These are phyloP conservation scores for Metarhizium sp. DNA, from an alignment of 2,329 filamentous ascomycete species.

Conservation along the genomic window DNA sequence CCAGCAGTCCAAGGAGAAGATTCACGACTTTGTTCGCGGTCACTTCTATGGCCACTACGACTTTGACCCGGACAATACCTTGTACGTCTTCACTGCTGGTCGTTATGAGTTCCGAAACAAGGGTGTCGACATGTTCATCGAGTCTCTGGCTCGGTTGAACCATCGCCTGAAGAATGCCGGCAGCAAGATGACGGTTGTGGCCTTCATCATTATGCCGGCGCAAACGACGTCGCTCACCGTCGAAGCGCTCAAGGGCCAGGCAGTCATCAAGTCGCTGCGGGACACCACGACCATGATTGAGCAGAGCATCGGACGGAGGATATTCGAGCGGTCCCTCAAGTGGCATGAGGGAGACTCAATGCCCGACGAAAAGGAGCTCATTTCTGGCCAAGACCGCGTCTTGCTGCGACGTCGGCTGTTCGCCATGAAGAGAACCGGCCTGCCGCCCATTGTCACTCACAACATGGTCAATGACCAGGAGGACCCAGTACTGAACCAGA, in stretches of 20 bases:
- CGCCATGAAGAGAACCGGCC: slow-evolving; percentile 85
- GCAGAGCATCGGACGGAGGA: slow-evolving; percentile 80
- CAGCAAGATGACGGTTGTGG: slow-evolving; percentile 89
- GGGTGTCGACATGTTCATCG: slow-evolving; percentile 99
- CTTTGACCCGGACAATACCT: slow-evolving; percentile 90
- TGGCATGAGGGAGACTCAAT: slow-evolving; percentile 93
- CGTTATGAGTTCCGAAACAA: slow-evolving; percentile 98
- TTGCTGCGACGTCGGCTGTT: slow-evolving; percentile 85
- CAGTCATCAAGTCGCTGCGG: slow-evolving; percentile 89
- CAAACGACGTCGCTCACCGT: slow-evolving; percentile 93
- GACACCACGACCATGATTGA: slow-evolving; percentile 93
- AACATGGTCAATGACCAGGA: slow-evolving; percentile 95
- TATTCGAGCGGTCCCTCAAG: slow-evolving; percentile 87
- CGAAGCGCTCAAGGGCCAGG: slow-evolving; percentile 91
- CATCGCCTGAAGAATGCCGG: slow-evolving; percentile 78
- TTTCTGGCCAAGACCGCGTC: slow-evolving; percentile 85
- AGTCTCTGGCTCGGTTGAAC: slow-evolving; percentile 88
- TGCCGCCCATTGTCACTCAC: slow-evolving; percentile 95
- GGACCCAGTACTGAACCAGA: slow-evolving; percentile 91
- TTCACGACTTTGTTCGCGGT: slow-evolving; percentile 93
- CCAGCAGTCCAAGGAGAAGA: slow-evolving; percentile 93
- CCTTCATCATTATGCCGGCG: slow-evolving; percentile 97
- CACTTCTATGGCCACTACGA: slow-evolving; percentile 99
- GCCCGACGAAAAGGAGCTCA: slow-evolving; percentile 93
- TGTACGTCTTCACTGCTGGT: slow-evolving; percentile 96